Evolutionary conservation across 176 grass and related monocot genomes (phyloP).

Genomic region (Coix lacrymajobi): DNA sequence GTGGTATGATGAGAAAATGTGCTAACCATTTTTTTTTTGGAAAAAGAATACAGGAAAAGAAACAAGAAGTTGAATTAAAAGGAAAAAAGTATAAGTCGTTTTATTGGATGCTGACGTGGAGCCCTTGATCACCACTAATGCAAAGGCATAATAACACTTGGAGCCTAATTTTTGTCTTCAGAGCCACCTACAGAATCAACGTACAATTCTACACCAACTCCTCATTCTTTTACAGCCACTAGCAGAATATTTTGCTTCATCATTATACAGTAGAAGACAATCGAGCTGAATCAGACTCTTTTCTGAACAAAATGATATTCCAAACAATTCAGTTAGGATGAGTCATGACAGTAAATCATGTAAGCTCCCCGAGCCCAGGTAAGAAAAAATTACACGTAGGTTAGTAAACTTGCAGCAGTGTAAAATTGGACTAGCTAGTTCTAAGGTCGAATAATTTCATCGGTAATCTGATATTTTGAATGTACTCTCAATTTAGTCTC

Average conservation of each 20-base stretch:
- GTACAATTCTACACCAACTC: slow-evolving; percentile 25
- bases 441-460: not conserved
- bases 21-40: not conserved
- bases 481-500: not conserved
- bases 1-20: not conserved
- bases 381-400: not conserved
- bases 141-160: slow-evolving; percentile 16
- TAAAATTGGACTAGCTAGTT: not conserved
- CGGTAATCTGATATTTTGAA: not conserved
- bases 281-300: not conserved
- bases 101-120: slow-evolving; percentile 12
- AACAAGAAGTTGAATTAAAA: not conserved
- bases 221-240: not conserved
- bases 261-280: not conserved
- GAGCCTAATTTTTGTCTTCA: slow-evolving; percentile 32
- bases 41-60: not conserved
- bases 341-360: not conserved
- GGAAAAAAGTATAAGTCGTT: not conserved
- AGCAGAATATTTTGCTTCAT: slow-evolving; percentile 6
- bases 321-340: not conserved
- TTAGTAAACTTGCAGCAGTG: not conserved
- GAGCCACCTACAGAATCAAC: slow-evolving; percentile 2
- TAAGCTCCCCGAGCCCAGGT: not conserved
- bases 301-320: not conserved
- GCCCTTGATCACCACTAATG: not conserved